These are phyloP conservation scores for Trichoderma afroharzianum DNA, from an alignment of 2,329 filamentous ascomycete species.

Conservation along the genomic window DNA sequence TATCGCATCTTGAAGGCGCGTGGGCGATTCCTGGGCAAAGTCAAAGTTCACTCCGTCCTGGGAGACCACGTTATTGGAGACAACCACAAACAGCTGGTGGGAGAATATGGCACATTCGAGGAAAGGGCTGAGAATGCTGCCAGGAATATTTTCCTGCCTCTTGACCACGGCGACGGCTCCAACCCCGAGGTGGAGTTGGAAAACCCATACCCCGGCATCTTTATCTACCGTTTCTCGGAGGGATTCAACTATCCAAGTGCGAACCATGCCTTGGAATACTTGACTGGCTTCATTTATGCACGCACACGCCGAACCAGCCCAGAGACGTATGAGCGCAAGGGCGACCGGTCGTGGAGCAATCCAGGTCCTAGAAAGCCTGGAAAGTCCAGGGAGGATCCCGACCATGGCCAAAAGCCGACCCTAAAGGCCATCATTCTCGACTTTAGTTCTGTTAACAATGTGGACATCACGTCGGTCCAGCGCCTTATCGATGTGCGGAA, in stretches of 20 bases:
- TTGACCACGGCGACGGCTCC: slow-evolving; percentile 83
- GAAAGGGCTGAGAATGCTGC: slow-evolving; percentile 43
- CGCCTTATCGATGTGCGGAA: slow-evolving; percentile 92
- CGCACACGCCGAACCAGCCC: slow-evolving; percentile 74
- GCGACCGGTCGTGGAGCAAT: slow-evolving; percentile 93
- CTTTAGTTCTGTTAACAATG: slow-evolving; percentile 89
- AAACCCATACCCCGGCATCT: slow-evolving; percentile 83
- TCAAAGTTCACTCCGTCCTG: slow-evolving; percentile 70
- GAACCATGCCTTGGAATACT: slow-evolving; percentile 78
- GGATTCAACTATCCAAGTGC: slow-evolving; percentile 97
- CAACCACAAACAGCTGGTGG: slow-evolving; percentile 45
- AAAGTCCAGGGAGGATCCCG: slow-evolving; percentile 33
- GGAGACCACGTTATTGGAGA: slow-evolving; percentile 69
- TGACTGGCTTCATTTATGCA: slow-evolving; percentile 64
- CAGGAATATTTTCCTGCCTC: slow-evolving; percentile 81
- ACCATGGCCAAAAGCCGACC: slow-evolving; percentile 52
- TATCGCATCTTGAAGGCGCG: slow-evolving; percentile 80
- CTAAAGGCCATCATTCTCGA: slow-evolving; percentile 91
- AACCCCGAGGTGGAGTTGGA: slow-evolving; percentile 80
- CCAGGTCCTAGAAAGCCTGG: slow-evolving; percentile 61
- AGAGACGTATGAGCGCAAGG: slow-evolving; percentile 58
- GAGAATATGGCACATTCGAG: slow-evolving; percentile 57
- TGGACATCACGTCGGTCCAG: slow-evolving; percentile 90
- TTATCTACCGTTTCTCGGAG: slow-evolving; percentile 93
- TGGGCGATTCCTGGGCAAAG: slow-evolving; percentile 73